phyloP scores from a whole-genome alignment of 805 yeast genomes.

The Naumovozyma castellii region DNA sequence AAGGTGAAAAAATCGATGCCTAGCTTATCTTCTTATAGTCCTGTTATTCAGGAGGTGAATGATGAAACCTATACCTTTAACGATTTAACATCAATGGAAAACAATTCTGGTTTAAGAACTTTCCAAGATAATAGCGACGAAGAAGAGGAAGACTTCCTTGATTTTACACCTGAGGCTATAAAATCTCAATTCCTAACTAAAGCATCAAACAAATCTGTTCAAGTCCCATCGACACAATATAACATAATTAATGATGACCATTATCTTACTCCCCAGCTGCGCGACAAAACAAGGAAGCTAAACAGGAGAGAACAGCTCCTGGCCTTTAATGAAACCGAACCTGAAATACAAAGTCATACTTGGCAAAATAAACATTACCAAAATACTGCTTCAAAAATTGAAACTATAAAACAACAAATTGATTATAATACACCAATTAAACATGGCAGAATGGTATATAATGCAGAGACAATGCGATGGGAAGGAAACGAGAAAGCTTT shows the following conservation, averaged over 20 bases:
- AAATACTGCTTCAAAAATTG: constrained; percentile 13
- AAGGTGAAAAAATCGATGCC: constrained; percentile 26
- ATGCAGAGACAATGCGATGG: constrained; percentile 26
- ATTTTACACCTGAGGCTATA: constrained; percentile 17
- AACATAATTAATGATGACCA: neutral
- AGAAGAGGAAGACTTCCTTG: constrained; percentile 15
- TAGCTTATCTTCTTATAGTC: constrained; percentile 3
- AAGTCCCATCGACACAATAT: too few species aligned
- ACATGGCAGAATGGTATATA: constrained; percentile 24
- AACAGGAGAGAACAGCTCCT: too few species aligned
- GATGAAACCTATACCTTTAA: constrained; percentile 2
- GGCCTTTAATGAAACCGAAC: neutral
- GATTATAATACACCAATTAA: constrained; percentile 28
- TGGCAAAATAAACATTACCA: neutral
- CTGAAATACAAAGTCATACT: neutral
- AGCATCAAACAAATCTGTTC: too few species aligned
- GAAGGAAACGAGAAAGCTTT: constrained; percentile 24
- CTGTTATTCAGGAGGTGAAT: constrained; percentile 12
- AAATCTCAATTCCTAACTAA: constrained; percentile 23
- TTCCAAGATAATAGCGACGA: constrained; percentile 11
- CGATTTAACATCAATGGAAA: neutral
- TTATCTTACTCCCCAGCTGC: neutral
- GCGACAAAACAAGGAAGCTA: too few species aligned
- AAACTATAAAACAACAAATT: constrained; percentile 28
- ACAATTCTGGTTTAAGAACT: constrained; percentile 5